Evolutionary conservation across 139 green algal species (phyloP).

Genomic region (Picochlorum sp.): DNA sequence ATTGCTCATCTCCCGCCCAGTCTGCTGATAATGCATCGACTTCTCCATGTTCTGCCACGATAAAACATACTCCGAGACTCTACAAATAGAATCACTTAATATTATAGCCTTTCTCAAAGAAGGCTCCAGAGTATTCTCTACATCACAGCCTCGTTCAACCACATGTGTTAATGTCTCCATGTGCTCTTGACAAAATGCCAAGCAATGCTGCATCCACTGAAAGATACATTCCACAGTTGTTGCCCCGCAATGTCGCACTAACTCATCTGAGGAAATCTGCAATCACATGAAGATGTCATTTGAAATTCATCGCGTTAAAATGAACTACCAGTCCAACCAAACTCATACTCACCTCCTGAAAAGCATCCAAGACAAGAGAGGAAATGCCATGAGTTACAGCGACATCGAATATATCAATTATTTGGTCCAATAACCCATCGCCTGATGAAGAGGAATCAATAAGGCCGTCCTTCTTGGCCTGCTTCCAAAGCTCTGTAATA

Average conservation of each 20-base stretch:
- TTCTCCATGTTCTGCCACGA: no score
- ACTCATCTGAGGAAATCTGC: not conserved
- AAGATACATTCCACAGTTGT: not conserved
- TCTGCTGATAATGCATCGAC: no score
- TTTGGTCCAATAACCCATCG: not conserved
- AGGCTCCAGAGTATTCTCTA: no score
- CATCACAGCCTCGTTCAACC: no score
- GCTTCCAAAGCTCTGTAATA: not conserved
- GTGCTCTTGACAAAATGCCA: no score
- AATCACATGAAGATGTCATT: not conserved
- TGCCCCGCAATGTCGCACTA: not conserved
- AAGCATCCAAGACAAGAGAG: not conserved
- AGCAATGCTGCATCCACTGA: not conserved
- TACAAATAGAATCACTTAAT: no score
- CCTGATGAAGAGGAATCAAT: not conserved
- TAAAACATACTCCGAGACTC: no score
- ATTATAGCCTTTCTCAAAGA: no score
- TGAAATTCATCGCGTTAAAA: not conserved
- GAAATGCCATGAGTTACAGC: not conserved
- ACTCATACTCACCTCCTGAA: not conserved
- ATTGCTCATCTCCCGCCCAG: no score
- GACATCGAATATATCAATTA: not conserved
- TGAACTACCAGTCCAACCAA: not conserved
- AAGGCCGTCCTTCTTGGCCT: not conserved
- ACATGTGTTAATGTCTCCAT: no score